Percentiles rank a stretch among this genome's conserved stretches.
Evolutionary conservation across 169 alveolate genomes (phyloP).

Genomic region (Babesia microti): DNA sequence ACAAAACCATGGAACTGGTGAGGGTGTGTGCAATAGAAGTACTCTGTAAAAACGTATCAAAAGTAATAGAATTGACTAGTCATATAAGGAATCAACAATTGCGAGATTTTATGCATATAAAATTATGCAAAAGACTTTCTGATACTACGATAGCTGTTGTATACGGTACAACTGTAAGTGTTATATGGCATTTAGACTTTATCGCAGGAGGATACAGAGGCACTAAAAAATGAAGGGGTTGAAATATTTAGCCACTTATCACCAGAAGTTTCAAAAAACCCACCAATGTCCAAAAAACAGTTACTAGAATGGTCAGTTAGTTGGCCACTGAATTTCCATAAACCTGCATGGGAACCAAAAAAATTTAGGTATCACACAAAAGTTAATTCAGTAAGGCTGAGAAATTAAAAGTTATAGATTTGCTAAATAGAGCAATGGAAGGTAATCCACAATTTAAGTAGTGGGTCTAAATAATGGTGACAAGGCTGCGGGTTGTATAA

Average conservation of each 20-base stretch:
- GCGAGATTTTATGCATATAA: too few species aligned
- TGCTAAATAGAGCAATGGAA: conserved; percentile 3
- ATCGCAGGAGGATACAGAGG: too few species aligned
- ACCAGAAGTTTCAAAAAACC: conserved; percentile 49
- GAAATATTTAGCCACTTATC: conserved; percentile 12
- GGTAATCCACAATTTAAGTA: not conserved
- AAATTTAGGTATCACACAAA: conserved; percentile 7
- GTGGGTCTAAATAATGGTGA: not conserved
- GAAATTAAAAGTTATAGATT: not conserved
- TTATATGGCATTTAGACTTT: too few species aligned
- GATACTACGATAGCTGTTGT: too few species aligned
- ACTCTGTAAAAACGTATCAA: conserved; percentile 15
- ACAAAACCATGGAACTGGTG: conserved; percentile 28
- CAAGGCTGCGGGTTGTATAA: conserved; percentile 51
- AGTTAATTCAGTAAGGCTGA: conserved; percentile 1
- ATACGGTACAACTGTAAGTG: too few species aligned
- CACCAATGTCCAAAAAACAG: conserved; percentile 59
- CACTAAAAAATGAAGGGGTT: conserved; percentile 7
- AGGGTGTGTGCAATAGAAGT: conserved; percentile 36
- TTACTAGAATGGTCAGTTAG: conserved; percentile 48
- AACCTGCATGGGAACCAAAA: conserved; percentile 54
- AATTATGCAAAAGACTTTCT: too few species aligned
- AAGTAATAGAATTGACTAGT: conserved; percentile 23
- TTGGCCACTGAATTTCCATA: conserved; percentile 66
- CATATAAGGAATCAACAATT: conserved; percentile 15